Base-by-base conservation (phyloP, 2,329 filamentous ascomycete genomes). In the Microcyclospora tardicrescens region DNA sequence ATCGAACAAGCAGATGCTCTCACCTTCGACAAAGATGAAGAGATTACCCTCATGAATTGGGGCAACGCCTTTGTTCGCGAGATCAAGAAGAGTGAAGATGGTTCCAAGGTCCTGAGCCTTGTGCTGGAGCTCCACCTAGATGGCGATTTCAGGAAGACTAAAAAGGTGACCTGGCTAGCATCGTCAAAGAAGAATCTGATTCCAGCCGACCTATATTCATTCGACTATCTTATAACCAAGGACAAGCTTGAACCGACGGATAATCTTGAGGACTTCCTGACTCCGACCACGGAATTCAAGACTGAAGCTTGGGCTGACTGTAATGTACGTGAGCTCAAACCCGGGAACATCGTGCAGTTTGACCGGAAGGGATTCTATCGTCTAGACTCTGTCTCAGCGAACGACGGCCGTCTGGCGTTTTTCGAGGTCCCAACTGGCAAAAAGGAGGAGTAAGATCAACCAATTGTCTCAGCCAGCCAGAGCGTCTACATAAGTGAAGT, bases 41-140 rank as follows among this genome's bases (percentile, higher is more conserved):
- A 95, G 62, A 84, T 96, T 53, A 95, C 89, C 0, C 71, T 95
- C 33, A 95, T 95, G 89, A 81, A 82, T 60, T 96, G 89, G 89
- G 91, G 89, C 51, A 93, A 93, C 55, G 84, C 82, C 10, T 75
- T 86, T 48, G 81, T 91, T 15, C 75, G 78, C 39, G 75, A 77
- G 43, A 75, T 84, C 44, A 61, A 66, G 41, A 46, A 50, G 16
- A 41, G 38, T 27, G 68, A 68, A 37, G 67, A 73, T 36, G 63
- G 64, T 43, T 61, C 59, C 35, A 61, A 57, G 34, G 77, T 94
- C 52, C 80, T 77, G 10, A 67, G 65, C 28, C 70, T 94, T 30
- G 81, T 82, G 41, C 69, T 91, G 38, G 84, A 94, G 63, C 75
- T 95, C 12, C 81, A 96, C 62, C 75, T 95, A 36, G 77, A 82